phyloP scores from a whole-genome alignment of 2,329 filamentous ascomycete genomes.

The Arthrinium phaeospermum region DNA sequence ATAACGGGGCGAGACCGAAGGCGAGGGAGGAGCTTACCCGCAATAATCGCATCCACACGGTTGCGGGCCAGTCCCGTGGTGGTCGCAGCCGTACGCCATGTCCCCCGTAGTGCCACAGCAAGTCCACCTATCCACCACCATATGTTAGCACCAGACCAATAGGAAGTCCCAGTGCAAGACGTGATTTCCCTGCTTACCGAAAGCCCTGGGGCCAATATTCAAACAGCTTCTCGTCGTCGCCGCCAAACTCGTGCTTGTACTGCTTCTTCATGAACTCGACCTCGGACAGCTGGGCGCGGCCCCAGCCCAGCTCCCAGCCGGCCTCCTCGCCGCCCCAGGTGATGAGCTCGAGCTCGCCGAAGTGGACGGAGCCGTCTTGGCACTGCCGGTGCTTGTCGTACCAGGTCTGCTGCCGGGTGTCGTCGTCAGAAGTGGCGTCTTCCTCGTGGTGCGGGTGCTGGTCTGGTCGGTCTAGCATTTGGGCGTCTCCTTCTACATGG shows the following conservation, averaged over 20 bases:
- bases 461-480: background rate
- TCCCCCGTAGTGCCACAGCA: conserved; percentile 21
- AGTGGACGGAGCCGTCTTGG: conserved; percentile 21
- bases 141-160: background rate
- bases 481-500: background rate
- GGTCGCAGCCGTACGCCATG: conserved; percentile 19
- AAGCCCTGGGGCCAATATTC: conserved; percentile 19
- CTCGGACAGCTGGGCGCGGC: conserved; percentile 16
- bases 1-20: too few relatives aligned
- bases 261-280: conserved; percentile 14
- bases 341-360: conserved; percentile 23
- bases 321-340: conserved; percentile 20
- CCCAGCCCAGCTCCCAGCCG: conserved; percentile 17
- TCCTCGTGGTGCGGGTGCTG: background rate
- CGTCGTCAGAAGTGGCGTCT: background rate
- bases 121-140: conserved; percentile 17
- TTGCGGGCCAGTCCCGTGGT: conserved; percentile 21
- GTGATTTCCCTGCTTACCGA: background rate
- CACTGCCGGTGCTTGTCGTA: conserved; percentile 20
- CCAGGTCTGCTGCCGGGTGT: background rate
- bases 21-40: background rate
- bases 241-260: conserved; percentile 20
- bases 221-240: conserved; percentile 17
- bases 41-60: conserved; percentile 22
- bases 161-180: background rate